A percentile compares a stretch with the other conserved stretches of the same genome.
Evolutionary conservation across 257 asterid species (phyloP).

Genomic region (Coffea eugenioides): DNA sequence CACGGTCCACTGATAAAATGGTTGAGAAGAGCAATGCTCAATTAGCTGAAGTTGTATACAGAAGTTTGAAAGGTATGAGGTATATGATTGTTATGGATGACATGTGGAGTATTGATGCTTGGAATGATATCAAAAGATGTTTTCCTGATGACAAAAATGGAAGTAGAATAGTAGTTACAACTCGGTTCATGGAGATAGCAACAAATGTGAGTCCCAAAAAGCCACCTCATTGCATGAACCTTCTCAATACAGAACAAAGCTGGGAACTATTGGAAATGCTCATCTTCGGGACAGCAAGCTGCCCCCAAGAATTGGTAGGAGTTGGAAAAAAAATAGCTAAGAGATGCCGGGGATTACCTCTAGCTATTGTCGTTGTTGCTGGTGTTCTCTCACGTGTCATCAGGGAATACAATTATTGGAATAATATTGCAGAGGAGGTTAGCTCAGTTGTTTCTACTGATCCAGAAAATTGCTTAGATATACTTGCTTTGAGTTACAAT

Average conservation of each 20-base stretch:
- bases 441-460: not conserved
- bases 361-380: slow-evolving; percentile 4
- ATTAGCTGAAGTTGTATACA: slow-evolving; percentile 2
- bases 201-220: not conserved
- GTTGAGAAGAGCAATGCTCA: not conserved
- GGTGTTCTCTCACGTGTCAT: not conserved
- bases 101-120: not conserved
- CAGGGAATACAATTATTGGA: not conserved
- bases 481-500: slow-evolving; percentile 25
- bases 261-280: not conserved
- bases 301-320: not conserved
- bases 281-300: not conserved
- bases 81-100: slow-evolving; percentile 3
- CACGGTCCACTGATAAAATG: not conserved
- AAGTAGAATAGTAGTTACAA: not conserved
- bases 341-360: not conserved
- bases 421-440: not conserved
- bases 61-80: not conserved
- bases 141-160: slow-evolving; percentile 4
- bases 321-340: not conserved
- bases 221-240: slow-evolving; percentile 6
- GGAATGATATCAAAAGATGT: not conserved
- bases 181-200: not conserved
- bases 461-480: not conserved
- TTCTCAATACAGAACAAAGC: not conserved